These are phyloP conservation scores for Lentinula aciculospora DNA, from an alignment of 768 basidiomycete species.

Conservation along the genomic window DNA sequence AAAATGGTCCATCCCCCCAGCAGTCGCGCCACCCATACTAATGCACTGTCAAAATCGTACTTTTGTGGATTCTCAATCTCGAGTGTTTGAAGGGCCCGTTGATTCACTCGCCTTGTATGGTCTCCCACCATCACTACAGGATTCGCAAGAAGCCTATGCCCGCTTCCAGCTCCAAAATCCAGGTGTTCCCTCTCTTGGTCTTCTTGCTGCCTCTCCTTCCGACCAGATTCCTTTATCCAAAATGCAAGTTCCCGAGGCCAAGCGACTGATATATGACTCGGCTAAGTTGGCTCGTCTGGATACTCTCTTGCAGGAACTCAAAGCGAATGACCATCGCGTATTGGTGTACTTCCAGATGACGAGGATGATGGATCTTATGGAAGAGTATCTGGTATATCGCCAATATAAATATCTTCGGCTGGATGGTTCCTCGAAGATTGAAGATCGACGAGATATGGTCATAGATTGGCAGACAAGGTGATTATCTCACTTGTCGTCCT, in stretches of 20 bases:
- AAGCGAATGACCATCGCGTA: conserved; percentile 88
- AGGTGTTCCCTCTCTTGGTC: conserved; percentile 57
- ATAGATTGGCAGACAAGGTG: conserved; percentile 98
- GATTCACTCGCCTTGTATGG: conserved; percentile 82
- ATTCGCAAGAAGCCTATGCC: conserved; percentile 47
- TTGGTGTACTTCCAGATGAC: conserved; percentile 99
- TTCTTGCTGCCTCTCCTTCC: conserved; percentile 58
- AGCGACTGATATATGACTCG: conserved; percentile 92
- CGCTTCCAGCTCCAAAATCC: conserved; percentile 48
- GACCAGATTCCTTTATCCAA: conserved; percentile 75
- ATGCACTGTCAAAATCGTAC: conserved; percentile 70
- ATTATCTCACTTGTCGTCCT: conserved; percentile 14
- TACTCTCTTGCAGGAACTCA: conserved; percentile 83
- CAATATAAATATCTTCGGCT: conserved; percentile 93
- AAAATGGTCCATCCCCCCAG: conserved; percentile 84
- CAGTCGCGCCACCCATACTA: conserved; percentile 77
- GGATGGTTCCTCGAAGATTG: conserved; percentile 91
- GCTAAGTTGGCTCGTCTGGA: conserved; percentile 94
- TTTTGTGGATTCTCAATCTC: conserved; percentile 67
- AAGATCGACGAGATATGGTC: conserved; percentile 98
- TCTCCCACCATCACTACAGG: conserved; percentile 58
- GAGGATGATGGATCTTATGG: conserved; percentile 98
- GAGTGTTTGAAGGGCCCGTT: conserved; percentile 58
- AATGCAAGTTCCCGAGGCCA: conserved; percentile 93
- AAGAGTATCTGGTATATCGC: conserved; percentile 95